Percentiles rank a stretch among this genome's conserved stretches.
phyloP scores from a whole-genome alignment of 140 eudicot genomes.

The Flaveria floridana region DNA sequence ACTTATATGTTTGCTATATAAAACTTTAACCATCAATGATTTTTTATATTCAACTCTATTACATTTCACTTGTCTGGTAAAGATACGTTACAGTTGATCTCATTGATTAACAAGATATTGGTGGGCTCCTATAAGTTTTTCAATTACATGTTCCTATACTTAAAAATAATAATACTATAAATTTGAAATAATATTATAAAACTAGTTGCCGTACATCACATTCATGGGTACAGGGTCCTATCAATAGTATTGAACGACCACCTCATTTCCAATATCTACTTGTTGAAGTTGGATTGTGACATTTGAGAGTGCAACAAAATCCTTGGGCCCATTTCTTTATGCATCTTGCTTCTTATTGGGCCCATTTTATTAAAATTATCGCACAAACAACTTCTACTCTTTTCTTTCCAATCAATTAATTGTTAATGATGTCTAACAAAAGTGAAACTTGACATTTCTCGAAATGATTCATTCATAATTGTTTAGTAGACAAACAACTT shows the following conservation, averaged over 20 bases:
- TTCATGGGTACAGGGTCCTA: constrained; percentile 34
- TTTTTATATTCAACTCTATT: too few species aligned
- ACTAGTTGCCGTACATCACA: constrained; percentile 28
- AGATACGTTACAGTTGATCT: too few species aligned
- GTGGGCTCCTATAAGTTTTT: too few species aligned
- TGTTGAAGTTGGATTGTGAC: constrained; percentile 44
- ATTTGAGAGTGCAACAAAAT: constrained; percentile 39
- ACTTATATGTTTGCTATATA: not conserved
- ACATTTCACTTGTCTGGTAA: too few species aligned
- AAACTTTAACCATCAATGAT: too few species aligned
- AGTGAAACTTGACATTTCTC: constrained; percentile 4
- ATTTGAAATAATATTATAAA: not conserved
- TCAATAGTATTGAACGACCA: constrained; percentile 35
- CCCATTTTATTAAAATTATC: constrained; percentile 38
- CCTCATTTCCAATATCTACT: constrained; percentile 43
- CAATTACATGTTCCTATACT: too few species aligned
- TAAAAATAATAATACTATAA: not conserved
- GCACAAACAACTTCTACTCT: constrained; percentile 22
- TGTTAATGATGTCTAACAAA: not conserved
- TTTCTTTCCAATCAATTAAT: not conserved
- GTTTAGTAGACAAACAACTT: not conserved
- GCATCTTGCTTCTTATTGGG: constrained; percentile 39
- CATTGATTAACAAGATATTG: too few species aligned
- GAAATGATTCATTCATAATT: not conserved
- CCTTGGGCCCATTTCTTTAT: constrained; percentile 41